Evolutionary conservation across 2,329 filamentous ascomycete genomes (phyloP), one percentile per base, ranked within the genome.

Genomic region (Claviceps arundinis): DNA sequence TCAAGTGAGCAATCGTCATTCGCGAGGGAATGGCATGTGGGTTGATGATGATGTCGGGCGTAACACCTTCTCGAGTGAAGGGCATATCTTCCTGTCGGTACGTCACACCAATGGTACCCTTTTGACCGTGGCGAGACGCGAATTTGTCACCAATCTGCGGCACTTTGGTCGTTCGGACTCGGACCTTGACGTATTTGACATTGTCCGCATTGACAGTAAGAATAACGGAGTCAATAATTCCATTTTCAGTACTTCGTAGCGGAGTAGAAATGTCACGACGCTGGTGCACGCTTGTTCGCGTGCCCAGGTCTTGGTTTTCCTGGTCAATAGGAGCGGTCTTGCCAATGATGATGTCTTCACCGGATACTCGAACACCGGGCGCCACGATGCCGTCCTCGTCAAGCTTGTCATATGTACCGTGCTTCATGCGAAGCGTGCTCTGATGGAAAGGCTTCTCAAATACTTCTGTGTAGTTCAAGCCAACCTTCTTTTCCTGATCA

Each of bases 1-100:
- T 95, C 80, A 98, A 90, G 77, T 98, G 93, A 62, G 93, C 93
- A 82, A 98, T 98, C 2, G 94, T 98, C 93, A 98, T 98, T 81
- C 93, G 93, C 52, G 93, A 98, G 0, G 93, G 93, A 79, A 98
- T 98, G 65, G 93, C 94, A 77, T 98, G 93, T 1, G 93, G 93
- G 70, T 98, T 98, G 76, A 98, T 97, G 69, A 98, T 96, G 57
- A 98, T 78, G 69, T 98, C 94, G 0, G 94, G 93, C 0, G 85
- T 86, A 50, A 98, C 80, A 61, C 94, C 93, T 66, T 97, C 89
- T 40, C 82, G 76, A 3, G 89, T 93, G 69, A 98, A 98, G 0
- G 94, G 94, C 94, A 98, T 98, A 64, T 98, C 94, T 69, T 98
- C 93, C 61, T 95, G 88, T 48, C 91, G 83, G 70, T 94, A 98